These are phyloP conservation scores for Corymbia maculata DNA, from an alignment of 345 rosid genomes.

Conservation along the genomic window DNA sequence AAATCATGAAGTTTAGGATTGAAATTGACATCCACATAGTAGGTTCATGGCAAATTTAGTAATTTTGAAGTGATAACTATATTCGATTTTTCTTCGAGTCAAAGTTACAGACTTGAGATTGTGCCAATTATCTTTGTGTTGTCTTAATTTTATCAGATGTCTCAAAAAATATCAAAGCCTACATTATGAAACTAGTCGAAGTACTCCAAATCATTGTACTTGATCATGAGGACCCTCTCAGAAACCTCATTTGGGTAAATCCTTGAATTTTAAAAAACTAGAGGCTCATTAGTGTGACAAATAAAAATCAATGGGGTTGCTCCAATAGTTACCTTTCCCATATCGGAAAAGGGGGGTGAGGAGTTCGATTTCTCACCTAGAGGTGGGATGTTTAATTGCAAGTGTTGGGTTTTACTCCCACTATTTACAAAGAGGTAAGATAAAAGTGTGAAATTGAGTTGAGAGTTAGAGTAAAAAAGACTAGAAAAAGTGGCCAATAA, in stretches of 20 bases:
- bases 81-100: neutral
- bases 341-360: no score
- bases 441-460: no score
- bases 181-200: neutral
- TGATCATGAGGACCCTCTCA: neutral
- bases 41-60: fast-evolving
- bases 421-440: no score
- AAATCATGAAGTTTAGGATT: neutral
- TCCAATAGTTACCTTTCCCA: no score
- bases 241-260: neutral
- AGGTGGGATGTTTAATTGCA: no score
- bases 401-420: no score
- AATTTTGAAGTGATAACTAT: neutral
- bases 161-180: neutral
- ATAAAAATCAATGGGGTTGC: no score
- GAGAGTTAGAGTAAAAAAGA: no score
- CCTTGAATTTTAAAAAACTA: neutral
- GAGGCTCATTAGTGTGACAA: neutral
- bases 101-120: fast-evolving
- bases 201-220: neutral
- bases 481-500: neutral
- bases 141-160: neutral
- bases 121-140: neutral
- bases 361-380: no score
- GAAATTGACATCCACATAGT: neutral